These are phyloP conservation scores for Suillus decipiens DNA, from an alignment of 768 basidiomycete genomes.

Conservation along the genomic window DNA sequence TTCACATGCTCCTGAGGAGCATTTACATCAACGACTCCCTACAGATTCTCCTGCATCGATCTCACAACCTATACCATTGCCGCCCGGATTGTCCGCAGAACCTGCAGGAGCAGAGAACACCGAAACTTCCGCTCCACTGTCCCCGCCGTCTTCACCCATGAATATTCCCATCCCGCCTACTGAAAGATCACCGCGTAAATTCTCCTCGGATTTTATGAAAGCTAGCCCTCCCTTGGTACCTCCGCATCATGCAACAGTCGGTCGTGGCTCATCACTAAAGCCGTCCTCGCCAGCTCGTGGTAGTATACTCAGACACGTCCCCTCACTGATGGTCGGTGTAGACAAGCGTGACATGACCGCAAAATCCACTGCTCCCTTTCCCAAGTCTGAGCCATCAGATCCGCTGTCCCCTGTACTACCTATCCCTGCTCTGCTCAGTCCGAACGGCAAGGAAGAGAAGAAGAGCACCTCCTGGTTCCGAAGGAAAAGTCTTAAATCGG, in stretches of 20 bases:
- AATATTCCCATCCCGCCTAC: slow-evolving; percentile 16
- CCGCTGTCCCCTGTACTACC: slow-evolving; percentile 31
- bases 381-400: slow-evolving; percentile 22
- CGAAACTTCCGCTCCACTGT: slow-evolving; percentile 18
- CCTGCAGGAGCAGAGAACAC: slow-evolving; percentile 19
- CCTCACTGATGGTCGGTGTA: slow-evolving; percentile 20
- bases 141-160: slow-evolving; percentile 24
- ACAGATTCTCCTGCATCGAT: slow-evolving; percentile 29
- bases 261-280: slow-evolving; percentile 19
- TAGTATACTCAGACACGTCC: slow-evolving; percentile 28
- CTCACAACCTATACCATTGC: slow-evolving; percentile 28
- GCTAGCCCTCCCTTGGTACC: slow-evolving; percentile 16
- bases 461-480: slow-evolving; percentile 38
- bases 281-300: slow-evolving; percentile 22
- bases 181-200: slow-evolving; percentile 28
- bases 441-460: slow-evolving; percentile 34
- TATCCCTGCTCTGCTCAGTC: slow-evolving; percentile 28
- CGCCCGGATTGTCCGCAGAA: slow-evolving; percentile 39
- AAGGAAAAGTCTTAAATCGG: slow-evolving; percentile 24
- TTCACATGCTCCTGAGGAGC: slow-evolving; percentile 23
- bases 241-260: slow-evolving; percentile 13
- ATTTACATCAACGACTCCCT: slow-evolving; percentile 15
- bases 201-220: slow-evolving; percentile 21
- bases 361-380: slow-evolving; percentile 21
- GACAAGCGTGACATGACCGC: slow-evolving; percentile 21